Conservation (phyloP, 2,329 filamentous ascomycete genomes). For the Cadophora sp. region DNA sequence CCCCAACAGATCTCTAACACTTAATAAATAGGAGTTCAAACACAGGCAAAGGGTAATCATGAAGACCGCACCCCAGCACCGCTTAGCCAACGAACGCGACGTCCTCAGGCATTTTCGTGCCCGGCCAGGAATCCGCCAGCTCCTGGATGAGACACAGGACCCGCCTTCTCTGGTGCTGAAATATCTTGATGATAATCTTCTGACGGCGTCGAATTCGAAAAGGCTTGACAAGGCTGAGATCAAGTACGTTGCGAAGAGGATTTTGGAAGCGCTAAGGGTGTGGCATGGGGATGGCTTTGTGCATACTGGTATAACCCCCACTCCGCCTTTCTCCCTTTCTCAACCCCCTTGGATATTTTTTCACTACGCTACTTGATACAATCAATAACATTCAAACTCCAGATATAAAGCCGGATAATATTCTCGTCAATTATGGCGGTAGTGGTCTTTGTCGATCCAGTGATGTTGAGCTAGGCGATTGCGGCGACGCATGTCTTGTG, state of each 20-base stretch:
- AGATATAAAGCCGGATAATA: slow-evolving; percentile 47
- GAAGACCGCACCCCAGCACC: slow-evolving; percentile 27
- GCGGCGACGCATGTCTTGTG: slow-evolving; percentile 30
- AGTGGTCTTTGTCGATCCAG: slow-evolving; percentile 15
- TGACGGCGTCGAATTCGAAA: slow-evolving; percentile 24
- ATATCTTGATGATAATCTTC: slow-evolving; percentile 31
- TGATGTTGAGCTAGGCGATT: slow-evolving; percentile 29
- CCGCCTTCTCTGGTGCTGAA: slow-evolving; percentile 30
- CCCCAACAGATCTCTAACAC: no score
- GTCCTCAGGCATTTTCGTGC: slow-evolving; percentile 27
- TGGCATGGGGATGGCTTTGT: slow-evolving; percentile 34
- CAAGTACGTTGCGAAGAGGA: slow-evolving; percentile 31
- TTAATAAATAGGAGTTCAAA: slow-evolving; percentile 20
- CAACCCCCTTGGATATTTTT: slow-evolving; percentile 11
- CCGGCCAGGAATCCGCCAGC: slow-evolving; percentile 23
- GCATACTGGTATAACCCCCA: slow-evolving; percentile 32
- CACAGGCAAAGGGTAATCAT: slow-evolving; percentile 22
- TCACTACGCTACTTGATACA: slow-evolving; percentile 6
- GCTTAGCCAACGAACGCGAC: slow-evolving; percentile 30
- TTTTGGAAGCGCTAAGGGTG: slow-evolving; percentile 29
- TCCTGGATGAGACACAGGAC: slow-evolving; percentile 28
- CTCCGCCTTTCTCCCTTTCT: not conserved
- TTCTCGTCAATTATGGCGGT: slow-evolving; percentile 36
- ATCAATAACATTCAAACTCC: slow-evolving; percentile 28
- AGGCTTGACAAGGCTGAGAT: slow-evolving; percentile 25